phyloP scores from a whole-genome alignment of 192 early-diverging fungal species.

The Backusella parvicylindrica region DNA sequence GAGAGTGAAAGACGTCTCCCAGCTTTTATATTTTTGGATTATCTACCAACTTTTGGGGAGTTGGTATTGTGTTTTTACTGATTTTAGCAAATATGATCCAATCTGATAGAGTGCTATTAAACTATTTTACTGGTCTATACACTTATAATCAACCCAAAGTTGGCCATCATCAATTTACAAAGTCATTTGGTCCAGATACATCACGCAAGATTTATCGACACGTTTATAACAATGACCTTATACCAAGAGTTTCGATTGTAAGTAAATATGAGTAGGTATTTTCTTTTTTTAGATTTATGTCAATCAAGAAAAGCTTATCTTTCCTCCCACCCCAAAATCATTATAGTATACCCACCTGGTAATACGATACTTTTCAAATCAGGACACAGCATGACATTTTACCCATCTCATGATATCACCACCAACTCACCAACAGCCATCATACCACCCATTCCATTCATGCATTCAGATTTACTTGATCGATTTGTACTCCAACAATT shows the following conservation, averaged over 20 bases:
- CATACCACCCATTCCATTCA: slow-evolving; percentile 44
- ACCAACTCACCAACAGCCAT: too few species aligned
- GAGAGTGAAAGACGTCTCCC: too few species aligned
- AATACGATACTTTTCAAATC: slow-evolving; percentile 50
- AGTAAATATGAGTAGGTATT: not conserved
- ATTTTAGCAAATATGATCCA: slow-evolving; percentile 52
- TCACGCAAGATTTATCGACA: slow-evolving; percentile 51
- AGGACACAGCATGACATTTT: slow-evolving; percentile 37
- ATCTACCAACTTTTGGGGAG: too few species aligned
- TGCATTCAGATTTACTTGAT: slow-evolving; percentile 48
- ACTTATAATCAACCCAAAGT: slow-evolving; percentile 49
- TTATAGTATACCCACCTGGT: slow-evolving; percentile 46
- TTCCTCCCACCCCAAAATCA: not conserved
- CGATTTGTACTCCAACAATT: slow-evolving; percentile 37
- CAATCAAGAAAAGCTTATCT: not conserved
- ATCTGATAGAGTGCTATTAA: slow-evolving; percentile 38
- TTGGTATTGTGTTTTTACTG: too few species aligned
- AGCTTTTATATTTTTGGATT: too few species aligned
- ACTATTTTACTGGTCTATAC: slow-evolving; percentile 49
- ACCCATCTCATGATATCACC: slow-evolving; percentile 38
- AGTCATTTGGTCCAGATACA: slow-evolving; percentile 37
- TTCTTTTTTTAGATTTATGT: not conserved
- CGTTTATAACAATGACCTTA: slow-evolving; percentile 45
- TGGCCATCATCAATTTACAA: slow-evolving; percentile 44
- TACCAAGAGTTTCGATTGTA: not conserved